Evolutionary conservation across 2,329 filamentous ascomycete genomes (phyloP).

Genomic region (Chaetomium strumarium): DNA sequence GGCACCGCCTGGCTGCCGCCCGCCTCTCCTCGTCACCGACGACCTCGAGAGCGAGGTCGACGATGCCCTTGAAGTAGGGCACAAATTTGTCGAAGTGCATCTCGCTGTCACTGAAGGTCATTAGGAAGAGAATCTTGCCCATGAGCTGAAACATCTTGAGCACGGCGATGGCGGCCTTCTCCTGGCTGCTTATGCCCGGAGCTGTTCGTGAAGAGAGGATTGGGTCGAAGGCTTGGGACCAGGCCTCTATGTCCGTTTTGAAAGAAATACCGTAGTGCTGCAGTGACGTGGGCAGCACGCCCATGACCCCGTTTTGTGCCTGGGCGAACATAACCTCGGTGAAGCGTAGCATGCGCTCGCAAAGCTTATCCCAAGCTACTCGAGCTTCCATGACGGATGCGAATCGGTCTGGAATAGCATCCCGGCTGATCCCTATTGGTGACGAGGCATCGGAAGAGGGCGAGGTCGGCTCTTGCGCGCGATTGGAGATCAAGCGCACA

Average conservation of each 20-base stretch:
- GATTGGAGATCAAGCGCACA: conserved; percentile 43
- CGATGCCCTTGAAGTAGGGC: conserved; percentile 47
- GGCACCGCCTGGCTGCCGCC: conserved; percentile 42
- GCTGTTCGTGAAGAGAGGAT: conserved; percentile 45
- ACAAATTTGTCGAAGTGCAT: conserved; percentile 52
- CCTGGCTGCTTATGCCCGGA: conserved; percentile 46
- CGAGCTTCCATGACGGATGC: conserved; percentile 49
- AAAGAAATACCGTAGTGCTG: conserved; percentile 44
- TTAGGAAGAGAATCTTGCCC: conserved; percentile 50
- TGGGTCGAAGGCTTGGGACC: conserved; percentile 51
- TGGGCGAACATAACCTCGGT: conserved; percentile 48
- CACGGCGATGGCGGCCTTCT: conserved; percentile 54
- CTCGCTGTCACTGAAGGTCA: conserved; percentile 55
- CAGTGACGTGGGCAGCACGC: conserved; percentile 45
- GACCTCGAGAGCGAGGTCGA: conserved; percentile 53
- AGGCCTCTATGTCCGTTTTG: conserved; percentile 46
- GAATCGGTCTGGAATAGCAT: conserved; percentile 42
- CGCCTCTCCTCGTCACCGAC: conserved; percentile 52
- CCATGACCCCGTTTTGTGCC: conserved; percentile 46
- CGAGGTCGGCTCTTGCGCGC: conserved; percentile 33
- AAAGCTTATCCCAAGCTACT: conserved; percentile 49
- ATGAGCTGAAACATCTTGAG: conserved; percentile 59
- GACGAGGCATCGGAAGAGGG: conserved; percentile 40
- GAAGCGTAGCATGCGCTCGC: conserved; percentile 52
- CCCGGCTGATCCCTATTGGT: conserved; percentile 34